Evolutionary conservation across 495 filamentous ascomycete genomes (phyloP).

Genomic region (Cudoniella acicularis): DNA sequence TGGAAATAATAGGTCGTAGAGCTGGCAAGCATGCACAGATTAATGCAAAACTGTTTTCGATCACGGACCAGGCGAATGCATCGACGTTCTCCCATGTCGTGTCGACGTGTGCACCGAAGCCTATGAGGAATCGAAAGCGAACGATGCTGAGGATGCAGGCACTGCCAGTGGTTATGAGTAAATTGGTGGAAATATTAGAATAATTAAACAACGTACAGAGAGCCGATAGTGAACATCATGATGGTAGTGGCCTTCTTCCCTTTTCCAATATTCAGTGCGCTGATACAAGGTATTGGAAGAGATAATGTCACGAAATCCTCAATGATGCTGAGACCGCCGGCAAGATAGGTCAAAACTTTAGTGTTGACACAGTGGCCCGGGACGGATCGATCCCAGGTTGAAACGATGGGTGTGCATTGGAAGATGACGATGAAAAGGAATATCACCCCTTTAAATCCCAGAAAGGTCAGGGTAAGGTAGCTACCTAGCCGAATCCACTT

Average conservation of each 20-base stretch:
- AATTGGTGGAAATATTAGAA: neutral
- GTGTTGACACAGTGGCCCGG: constrained; percentile 30
- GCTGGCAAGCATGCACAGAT: constrained; percentile 38
- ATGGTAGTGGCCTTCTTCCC: constrained; percentile 33
- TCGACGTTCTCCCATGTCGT: constrained; percentile 34
- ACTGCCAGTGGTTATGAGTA: constrained; percentile 13
- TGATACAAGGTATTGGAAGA: constrained; percentile 34
- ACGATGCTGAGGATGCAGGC: constrained; percentile 40
- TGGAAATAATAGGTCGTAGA: neutral
- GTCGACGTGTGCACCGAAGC: constrained; percentile 31
- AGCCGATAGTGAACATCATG: constrained; percentile 38
- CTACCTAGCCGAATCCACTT: neutral
- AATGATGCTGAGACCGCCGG: constrained; percentile 31
- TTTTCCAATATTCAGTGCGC: constrained; percentile 30
- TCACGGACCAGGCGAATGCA: constrained; percentile 43
- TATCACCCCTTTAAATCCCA: constrained; percentile 16
- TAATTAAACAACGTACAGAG: constrained; percentile 23
- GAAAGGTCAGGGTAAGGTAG: neutral
- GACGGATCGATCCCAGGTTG: constrained; percentile 26
- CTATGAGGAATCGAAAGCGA: constrained; percentile 34
- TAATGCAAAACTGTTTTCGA: constrained; percentile 45
- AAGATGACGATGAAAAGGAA: constrained; percentile 36
- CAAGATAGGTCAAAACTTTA: constrained; percentile 27
- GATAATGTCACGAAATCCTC: constrained; percentile 36
- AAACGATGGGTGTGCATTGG: constrained; percentile 39